Conservation (phyloP, 306 rosid species). For the cucumber (Cucumis sativus) region DNA sequence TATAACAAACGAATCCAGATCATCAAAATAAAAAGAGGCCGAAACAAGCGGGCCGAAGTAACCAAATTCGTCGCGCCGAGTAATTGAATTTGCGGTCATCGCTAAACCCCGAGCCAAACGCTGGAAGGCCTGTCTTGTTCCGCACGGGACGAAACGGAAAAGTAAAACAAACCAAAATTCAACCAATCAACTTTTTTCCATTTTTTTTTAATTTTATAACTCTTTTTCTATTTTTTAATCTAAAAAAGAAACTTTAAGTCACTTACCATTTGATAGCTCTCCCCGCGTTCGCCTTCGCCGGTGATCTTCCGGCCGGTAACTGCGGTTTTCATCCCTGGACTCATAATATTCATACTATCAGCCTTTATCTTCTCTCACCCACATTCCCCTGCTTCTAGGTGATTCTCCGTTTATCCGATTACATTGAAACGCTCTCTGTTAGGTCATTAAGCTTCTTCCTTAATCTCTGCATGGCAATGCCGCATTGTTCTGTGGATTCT, state of each 20-base stretch:
- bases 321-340: constrained; percentile 6
- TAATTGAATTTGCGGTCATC: constrained; percentile 13
- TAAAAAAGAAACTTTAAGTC: too few species aligned
- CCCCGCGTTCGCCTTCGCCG: neutral
- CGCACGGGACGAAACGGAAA: neutral
- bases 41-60: neutral
- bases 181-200: neutral
- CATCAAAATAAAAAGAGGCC: neutral
- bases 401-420: neutral
- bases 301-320: constrained; percentile 13
- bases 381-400: neutral
- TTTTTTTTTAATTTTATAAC: neutral
- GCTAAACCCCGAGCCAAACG: constrained; percentile 3
- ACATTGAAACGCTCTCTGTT: neutral
- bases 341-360: neutral
- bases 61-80: neutral
- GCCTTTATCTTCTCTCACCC: neutral
- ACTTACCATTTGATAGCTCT: neutral
- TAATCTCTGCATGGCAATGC: neutral
- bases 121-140: neutral
- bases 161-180: neutral
- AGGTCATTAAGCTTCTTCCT: neutral
- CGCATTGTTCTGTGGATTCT: neutral
- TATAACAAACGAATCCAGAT: neutral
- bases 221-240: neutral